Evolutionary conservation across 169 alveolate species (phyloP).

Genomic region (Plasmodium berghei): DNA sequence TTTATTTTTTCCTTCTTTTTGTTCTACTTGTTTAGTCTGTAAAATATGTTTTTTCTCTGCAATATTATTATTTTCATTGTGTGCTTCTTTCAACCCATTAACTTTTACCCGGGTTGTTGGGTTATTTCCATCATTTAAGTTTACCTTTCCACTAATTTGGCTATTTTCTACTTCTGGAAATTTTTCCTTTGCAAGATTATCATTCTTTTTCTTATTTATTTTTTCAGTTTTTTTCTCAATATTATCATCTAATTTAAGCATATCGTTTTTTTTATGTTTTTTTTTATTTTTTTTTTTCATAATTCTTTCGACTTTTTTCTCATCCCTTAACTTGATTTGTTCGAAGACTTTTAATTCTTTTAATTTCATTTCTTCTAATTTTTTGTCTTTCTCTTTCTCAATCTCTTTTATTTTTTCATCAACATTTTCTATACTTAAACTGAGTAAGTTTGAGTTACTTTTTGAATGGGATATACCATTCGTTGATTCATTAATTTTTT

Average conservation of each 20-base stretch:
- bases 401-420: slow-evolving; percentile 34
- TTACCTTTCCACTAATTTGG: neutral
- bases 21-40: neutral
- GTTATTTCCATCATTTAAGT: no score
- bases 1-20: slow-evolving; percentile 10
- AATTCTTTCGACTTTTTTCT: slow-evolving; percentile 38
- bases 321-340: slow-evolving; percentile 66
- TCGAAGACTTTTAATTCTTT: slow-evolving; percentile 63
- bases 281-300: slow-evolving; percentile 18
- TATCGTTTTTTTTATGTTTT: neutral
- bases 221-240: neutral
- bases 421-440: slow-evolving; percentile 16
- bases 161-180: neutral
- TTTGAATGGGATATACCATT: slow-evolving; percentile 1
- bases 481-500: slow-evolving; percentile 1
- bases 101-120: neutral
- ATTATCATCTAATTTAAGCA: neutral
- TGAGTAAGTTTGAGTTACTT: slow-evolving; percentile 3
- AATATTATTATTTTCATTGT: neutral
- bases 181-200: neutral
- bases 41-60: neutral
- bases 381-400: slow-evolving; percentile 33
- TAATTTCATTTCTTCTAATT: slow-evolving; percentile 55
- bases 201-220: neutral
- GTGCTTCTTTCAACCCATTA: neutral